These are phyloP conservation scores for Pseudogymnoascus sp. DNA, from an alignment of 2,329 filamentous ascomycete genomes.

Conservation along the genomic window DNA sequence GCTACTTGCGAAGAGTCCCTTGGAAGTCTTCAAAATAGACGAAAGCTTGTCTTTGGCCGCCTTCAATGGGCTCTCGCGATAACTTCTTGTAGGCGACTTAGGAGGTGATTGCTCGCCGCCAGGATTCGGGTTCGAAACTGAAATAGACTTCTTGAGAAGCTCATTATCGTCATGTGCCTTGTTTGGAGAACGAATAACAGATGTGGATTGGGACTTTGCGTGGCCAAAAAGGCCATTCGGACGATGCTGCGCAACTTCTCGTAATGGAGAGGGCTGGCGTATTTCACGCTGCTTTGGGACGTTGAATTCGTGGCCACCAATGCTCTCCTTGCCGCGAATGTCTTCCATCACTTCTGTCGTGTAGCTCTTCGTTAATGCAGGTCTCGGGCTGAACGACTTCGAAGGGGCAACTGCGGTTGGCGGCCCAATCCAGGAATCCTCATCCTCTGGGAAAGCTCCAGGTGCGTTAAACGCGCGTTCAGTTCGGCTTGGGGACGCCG, in stretches of 20 bases:
- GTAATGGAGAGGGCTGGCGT: slow-evolving; percentile 21
- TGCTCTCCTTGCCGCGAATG: slow-evolving; percentile 39
- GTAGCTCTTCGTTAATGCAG: slow-evolving; percentile 49
- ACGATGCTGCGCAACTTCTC: slow-evolving; percentile 21
- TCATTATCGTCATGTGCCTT: slow-evolving; percentile 27
- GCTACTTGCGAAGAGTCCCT: slow-evolving; percentile 74
- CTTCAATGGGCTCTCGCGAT: slow-evolving; percentile 72
- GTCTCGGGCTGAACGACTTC: slow-evolving; percentile 37
- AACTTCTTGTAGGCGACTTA: slow-evolving; percentile 47
- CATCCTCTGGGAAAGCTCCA: slow-evolving; percentile 51
- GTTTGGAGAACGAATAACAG: slow-evolving; percentile 44
- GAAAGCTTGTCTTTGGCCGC: slow-evolving; percentile 90
- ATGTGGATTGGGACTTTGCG: slow-evolving; percentile 55
- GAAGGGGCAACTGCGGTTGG: slow-evolving; percentile 22
- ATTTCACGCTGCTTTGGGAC: slow-evolving; percentile 34
- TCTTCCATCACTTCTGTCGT: slow-evolving; percentile 54
- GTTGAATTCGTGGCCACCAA: slow-evolving; percentile 39
- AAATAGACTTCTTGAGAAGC: slow-evolving; percentile 50
- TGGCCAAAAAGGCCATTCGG: slow-evolving; percentile 36
- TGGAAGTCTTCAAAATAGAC: slow-evolving; percentile 81
- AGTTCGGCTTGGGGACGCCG: slow-evolving; percentile 14
- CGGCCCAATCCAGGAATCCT: slow-evolving; percentile 55
- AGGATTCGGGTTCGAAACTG: slow-evolving; percentile 31
- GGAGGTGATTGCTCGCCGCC: slow-evolving; percentile 21
- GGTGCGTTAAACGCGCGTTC: slow-evolving; percentile 33